Percentiles rank a stretch among this genome's conserved stretches.
Conservation (phyloP, 805 yeast genomes). For the Vanderwaltozyma tropicalis region DNA sequence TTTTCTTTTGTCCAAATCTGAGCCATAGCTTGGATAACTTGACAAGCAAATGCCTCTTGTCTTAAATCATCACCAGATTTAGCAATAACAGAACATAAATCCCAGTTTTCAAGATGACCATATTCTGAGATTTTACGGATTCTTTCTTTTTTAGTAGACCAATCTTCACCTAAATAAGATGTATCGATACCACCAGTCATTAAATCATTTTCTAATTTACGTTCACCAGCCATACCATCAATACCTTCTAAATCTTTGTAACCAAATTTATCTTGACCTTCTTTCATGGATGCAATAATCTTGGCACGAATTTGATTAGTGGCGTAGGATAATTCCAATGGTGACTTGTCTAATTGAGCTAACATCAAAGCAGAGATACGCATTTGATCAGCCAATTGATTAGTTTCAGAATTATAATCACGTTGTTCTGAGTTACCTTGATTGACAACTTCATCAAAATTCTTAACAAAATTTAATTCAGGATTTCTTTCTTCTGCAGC, state of each 20-base stretch:
- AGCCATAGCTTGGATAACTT: conserved; percentile 77
- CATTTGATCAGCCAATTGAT: conserved; percentile 80
- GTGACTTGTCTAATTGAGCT: conserved; percentile 68
- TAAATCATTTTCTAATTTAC: conserved; percentile 85
- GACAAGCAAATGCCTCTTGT: conserved; percentile 97
- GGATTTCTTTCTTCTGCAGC: conserved; percentile 29
- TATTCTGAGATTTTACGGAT: conserved; percentile 67
- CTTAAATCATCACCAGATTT: conserved; percentile 93
- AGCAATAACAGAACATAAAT: conserved; percentile 86
- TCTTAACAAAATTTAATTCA: conserved; percentile 30
- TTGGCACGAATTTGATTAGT: conserved; percentile 60
- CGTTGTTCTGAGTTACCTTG: conserved; percentile 7
- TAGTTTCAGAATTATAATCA: conserved; percentile 21
- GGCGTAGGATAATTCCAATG: conserved; percentile 36
- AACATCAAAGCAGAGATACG: conserved; percentile 93
- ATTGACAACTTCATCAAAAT: conserved; percentile 21
- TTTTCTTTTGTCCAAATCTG: conserved; percentile 66
- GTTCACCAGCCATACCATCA: conserved; percentile 73
- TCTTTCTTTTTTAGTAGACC: conserved; percentile 73
- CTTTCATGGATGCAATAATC: conserved; percentile 65
- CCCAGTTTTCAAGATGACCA: conserved; percentile 91
- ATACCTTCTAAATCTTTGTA: conserved; percentile 39
- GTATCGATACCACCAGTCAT: conserved; percentile 64
- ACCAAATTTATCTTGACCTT: conserved; percentile 58
- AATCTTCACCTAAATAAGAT: conserved; percentile 80